Evolutionary conservation across 208 protist genomes (phyloP).

Genomic region (Trypanosoma theileri): DNA sequence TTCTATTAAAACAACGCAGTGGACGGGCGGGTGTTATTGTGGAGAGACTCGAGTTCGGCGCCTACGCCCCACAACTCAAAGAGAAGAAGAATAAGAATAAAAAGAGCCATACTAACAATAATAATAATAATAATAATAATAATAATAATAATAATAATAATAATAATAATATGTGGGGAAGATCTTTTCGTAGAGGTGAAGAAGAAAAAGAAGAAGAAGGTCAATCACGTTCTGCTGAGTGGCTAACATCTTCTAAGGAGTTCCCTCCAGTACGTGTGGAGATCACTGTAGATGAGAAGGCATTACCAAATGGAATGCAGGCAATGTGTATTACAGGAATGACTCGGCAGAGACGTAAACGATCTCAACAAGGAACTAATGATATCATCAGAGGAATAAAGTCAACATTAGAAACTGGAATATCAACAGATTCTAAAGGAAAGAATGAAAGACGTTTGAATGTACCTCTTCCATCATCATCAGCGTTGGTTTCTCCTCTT

Average conservation of each 20-base stretch:
- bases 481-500: background rate
- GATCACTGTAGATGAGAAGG: conserved; percentile 4
- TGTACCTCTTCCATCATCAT: too few relatives aligned
- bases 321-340: conserved; percentile 17
- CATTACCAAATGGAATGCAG: background rate
- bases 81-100: background rate
- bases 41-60: conserved; percentile 15
- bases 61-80: background rate
- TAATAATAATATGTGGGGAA: background rate
- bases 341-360: background rate
- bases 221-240: too few relatives aligned
- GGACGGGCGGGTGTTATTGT: background rate
- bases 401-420: background rate
- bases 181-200: too few relatives aligned
- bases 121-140: background rate
- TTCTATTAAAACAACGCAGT: conserved; percentile 13
- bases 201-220: too few relatives aligned
- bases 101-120: background rate
- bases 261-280: background rate
- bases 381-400: background rate
- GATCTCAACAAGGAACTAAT: too few relatives aligned
- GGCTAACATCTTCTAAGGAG: too few relatives aligned
- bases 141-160: background rate
- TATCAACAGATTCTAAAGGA: background rate
- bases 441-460: background rate